Evolutionary conservation across 371 early-diverging fungal species (phyloP).

Genomic region (Rhizomucor miehei): DNA sequence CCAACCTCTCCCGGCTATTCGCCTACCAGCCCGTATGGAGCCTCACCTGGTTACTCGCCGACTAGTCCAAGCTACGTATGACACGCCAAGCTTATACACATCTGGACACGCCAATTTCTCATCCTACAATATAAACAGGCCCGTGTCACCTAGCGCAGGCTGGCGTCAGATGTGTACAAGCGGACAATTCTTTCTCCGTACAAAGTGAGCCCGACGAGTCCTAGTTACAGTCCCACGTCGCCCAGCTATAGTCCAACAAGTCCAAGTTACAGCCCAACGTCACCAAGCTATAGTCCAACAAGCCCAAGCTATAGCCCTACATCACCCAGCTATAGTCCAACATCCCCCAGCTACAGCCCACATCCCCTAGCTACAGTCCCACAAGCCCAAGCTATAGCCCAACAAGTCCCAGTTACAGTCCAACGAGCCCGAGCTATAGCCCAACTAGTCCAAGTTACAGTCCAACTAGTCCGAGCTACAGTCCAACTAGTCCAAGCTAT

Average conservation of each 20-base stretch:
- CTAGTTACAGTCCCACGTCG: too few species aligned
- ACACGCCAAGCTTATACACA: too few species aligned
- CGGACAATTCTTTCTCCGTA: too few species aligned
- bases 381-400: slow-evolving; percentile 76
- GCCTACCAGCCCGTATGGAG: slow-evolving; percentile 5
- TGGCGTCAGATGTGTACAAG: too few species aligned
- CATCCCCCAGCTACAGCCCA: slow-evolving; percentile 37
- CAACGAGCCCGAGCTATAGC: slow-evolving; percentile 55
- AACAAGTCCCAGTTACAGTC: slow-evolving; percentile 54
- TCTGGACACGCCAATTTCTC: too few species aligned
- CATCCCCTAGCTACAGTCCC: slow-evolving; percentile 68
- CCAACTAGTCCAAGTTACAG: slow-evolving; percentile 60
- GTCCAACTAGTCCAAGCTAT: slow-evolving; percentile 65
- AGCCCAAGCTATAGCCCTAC: slow-evolving; percentile 76
- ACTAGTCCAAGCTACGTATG: slow-evolving; percentile 62
- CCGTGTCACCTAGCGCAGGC: too few species aligned
- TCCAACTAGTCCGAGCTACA: slow-evolving; percentile 67
- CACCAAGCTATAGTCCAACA: slow-evolving; percentile 77
- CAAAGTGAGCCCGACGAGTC: too few species aligned
- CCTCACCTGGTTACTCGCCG: slow-evolving; percentile 71
- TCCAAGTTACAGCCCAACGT: too few species aligned
- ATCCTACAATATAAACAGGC: too few species aligned
- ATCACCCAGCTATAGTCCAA: slow-evolving; percentile 41
- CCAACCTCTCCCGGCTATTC: slow-evolving; percentile 53
- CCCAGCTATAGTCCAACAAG: too few species aligned